A percentile compares a stretch with the other conserved stretches of the same genome.
Evolutionary conservation across 352 stramenopile species (phyloP).

Genomic region (Phytophthora rubi): DNA sequence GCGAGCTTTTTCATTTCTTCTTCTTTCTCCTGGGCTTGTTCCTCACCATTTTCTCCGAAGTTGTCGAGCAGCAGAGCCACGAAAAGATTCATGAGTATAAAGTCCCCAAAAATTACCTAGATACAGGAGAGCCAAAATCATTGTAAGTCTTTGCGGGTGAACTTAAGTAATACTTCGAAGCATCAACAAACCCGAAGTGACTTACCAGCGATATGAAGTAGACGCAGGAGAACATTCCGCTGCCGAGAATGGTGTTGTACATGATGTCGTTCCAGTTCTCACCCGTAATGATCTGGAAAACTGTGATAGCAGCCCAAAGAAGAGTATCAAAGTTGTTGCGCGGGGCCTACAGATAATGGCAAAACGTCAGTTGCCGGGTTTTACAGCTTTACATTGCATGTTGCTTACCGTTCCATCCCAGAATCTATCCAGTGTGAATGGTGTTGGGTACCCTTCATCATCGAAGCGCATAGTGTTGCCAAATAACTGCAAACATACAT

Average conservation of each 20-base stretch:
- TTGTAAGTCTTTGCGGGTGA: background rate
- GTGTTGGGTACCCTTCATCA: constrained; percentile 63
- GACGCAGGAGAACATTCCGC: constrained; percentile 59
- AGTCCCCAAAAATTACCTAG: constrained; percentile 89
- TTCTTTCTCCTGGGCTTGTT: constrained; percentile 55
- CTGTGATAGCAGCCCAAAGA: constrained; percentile 77
- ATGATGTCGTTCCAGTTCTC: constrained; percentile 96
- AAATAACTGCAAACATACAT: constrained; percentile 77
- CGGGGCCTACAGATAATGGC: constrained; percentile 46
- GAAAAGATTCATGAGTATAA: constrained; percentile 95
- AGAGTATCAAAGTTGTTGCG: constrained; percentile 92
- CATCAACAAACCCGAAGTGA: background rate
- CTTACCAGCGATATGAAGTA: constrained; percentile 90
- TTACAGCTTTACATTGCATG: background rate
- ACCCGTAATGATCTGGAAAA: constrained; percentile 94
- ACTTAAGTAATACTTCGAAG: too few relatives aligned
- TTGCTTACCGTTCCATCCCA: constrained; percentile 57
- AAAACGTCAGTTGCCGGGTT: background rate
- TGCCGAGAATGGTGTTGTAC: constrained; percentile 92
- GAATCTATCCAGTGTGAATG: constrained; percentile 56
- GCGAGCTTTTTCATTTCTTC: constrained; percentile 60
- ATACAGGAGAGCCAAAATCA: background rate
- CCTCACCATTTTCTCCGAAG: constrained; percentile 81
- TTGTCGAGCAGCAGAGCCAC: constrained; percentile 92
- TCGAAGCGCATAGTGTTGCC: constrained; percentile 95